A percentile compares a stretch with the other conserved stretches of the same genome.
Conservation (phyloP, 192 early-diverging fungal genomes). For the Coemansia sp. region DNA sequence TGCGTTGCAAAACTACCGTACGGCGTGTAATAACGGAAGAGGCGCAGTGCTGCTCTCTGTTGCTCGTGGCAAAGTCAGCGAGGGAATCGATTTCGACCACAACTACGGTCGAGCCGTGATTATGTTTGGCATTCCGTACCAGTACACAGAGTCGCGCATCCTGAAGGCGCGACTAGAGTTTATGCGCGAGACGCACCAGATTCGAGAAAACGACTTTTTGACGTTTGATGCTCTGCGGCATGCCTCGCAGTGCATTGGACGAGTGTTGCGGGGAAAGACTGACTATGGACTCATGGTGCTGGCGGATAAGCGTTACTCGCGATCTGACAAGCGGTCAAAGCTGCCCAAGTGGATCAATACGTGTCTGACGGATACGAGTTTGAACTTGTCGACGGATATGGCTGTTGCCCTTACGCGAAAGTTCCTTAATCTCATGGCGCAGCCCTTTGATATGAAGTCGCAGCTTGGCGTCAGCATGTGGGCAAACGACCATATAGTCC, state of each 20-base stretch:
- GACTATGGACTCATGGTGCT: constrained; percentile 99
- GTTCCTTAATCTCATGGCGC: constrained; percentile 94
- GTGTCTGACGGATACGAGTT: constrained; percentile 82
- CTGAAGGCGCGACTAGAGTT: constrained; percentile 96
- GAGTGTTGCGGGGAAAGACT: constrained; percentile 95
- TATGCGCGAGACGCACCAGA: constrained; percentile 86
- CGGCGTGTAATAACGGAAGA: constrained; percentile 95
- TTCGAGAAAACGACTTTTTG: constrained; percentile 98
- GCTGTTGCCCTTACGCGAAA: constrained; percentile 85
- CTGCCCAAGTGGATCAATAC: constrained; percentile 96
- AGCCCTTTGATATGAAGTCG: constrained; percentile 77
- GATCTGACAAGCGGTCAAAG: constrained; percentile 93
- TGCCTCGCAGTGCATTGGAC: constrained; percentile 98
- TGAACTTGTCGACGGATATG: constrained; percentile 98
- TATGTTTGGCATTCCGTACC: constrained; percentile 99
- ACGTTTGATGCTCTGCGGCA: constrained; percentile 99
- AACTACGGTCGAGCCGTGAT: constrained; percentile 99
- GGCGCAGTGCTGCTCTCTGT: constrained; percentile 97
- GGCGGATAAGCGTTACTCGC: constrained; percentile 96
- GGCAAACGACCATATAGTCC: constrained; percentile 70
- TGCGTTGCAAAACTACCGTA: constrained; percentile 93
- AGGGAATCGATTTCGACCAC: constrained; percentile 99
- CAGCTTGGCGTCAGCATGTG: constrained; percentile 91
- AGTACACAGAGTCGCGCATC: constrained; percentile 96
- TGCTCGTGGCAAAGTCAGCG: constrained; percentile 98